Evolutionary conservation across 179 eudicot genomes (phyloP).

Genomic region (Dionaea muscipula): DNA sequence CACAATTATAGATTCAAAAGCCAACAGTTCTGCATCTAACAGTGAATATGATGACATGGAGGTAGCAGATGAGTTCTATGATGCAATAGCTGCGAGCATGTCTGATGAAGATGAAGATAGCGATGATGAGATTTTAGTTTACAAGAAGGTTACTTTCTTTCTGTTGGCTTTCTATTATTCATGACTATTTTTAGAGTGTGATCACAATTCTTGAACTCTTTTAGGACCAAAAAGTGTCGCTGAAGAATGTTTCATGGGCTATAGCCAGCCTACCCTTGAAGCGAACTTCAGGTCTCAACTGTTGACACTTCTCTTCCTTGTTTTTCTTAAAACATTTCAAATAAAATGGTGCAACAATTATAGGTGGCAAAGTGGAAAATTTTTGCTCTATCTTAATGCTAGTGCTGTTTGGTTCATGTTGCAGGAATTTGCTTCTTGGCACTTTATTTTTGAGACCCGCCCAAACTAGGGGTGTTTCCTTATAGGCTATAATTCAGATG

Average conservation of each 20-base stretch:
- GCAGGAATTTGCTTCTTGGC: neutral
- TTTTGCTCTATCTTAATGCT: no score
- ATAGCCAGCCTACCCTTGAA: slow-evolving; percentile 40
- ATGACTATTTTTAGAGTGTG: neutral
- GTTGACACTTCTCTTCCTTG: neutral
- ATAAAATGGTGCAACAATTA: neutral
- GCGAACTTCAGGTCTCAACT: slow-evolving; percentile 34
- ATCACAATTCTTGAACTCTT: slow-evolving; percentile 12
- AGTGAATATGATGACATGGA: slow-evolving; percentile 42
- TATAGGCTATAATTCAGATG: no score
- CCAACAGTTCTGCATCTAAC: slow-evolving; percentile 31
- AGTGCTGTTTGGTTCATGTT: no score
- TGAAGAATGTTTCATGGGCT: slow-evolving; percentile 65
- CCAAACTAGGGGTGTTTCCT: no score
- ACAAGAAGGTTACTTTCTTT: slow-evolving; percentile 41
- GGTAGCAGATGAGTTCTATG: slow-evolving; percentile 70
- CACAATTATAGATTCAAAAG: slow-evolving; percentile 30
- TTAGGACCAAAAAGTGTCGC: slow-evolving; percentile 46
- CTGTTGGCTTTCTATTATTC: neutral
- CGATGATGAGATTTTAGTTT: slow-evolving; percentile 31
- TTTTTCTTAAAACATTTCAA: neutral
- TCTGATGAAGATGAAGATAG: slow-evolving; percentile 54
- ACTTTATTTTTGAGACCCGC: no score
- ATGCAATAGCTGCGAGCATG: slow-evolving; percentile 63
- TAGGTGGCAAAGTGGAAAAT: neutral